These are phyloP conservation scores for Neurospora crassa DNA, from an alignment of 2,329 filamentous ascomycete species.

Conservation along the genomic window DNA sequence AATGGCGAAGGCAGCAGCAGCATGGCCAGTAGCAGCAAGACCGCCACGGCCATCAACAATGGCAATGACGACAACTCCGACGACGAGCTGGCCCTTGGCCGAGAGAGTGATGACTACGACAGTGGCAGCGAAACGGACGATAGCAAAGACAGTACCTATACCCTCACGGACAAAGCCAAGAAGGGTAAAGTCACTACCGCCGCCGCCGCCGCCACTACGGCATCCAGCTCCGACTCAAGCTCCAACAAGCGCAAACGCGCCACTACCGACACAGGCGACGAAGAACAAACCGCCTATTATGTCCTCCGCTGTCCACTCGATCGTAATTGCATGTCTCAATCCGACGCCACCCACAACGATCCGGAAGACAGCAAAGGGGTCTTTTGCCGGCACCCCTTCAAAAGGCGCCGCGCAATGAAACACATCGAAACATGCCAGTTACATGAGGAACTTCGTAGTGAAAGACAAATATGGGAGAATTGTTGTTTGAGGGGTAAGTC, in stretches of 20 bases:
- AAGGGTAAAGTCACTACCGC: not conserved
- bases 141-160: not conserved
- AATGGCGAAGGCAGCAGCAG: not conserved
- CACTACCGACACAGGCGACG: not conserved
- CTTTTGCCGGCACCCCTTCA: not conserved
- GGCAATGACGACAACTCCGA: not conserved
- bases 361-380: not conserved
- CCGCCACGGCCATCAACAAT: not conserved
- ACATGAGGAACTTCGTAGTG: no score
- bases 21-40: not conserved
- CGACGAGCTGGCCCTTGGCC: not conserved
- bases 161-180: not conserved
- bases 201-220: not conserved
- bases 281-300: not conserved
- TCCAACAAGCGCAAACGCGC: not conserved
- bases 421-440: not conserved
- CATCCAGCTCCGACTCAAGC: not conserved
- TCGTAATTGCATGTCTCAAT: not conserved
- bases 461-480: not conserved
- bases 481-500: not conserved
- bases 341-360: not conserved
- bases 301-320: not conserved
- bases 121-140: not conserved
- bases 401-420: not conserved
- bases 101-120: not conserved